phyloP scores from a whole-genome alignment of 1,284 basidiomycete genomes.

The Microstroma glucosiphilum region DNA sequence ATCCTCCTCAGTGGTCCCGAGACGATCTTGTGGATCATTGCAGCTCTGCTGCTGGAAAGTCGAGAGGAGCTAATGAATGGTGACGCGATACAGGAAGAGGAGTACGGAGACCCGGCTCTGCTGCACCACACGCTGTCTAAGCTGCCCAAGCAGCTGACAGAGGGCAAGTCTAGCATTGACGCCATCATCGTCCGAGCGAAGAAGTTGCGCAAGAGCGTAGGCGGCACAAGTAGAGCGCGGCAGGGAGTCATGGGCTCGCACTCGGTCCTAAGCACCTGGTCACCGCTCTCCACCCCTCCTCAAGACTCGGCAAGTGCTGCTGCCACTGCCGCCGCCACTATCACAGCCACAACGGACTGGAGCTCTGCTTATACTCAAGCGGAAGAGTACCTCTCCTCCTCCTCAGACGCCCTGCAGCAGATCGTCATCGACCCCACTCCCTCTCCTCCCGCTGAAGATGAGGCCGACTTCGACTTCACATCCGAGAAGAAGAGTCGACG shows the following conservation, averaged over 20 bases:
- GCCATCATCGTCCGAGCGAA: background rate
- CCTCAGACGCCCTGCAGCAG: background rate
- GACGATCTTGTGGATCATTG: conserved; percentile 70
- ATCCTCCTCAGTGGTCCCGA: conserved; percentile 75
- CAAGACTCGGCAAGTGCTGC: background rate
- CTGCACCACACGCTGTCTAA: conserved; percentile 26
- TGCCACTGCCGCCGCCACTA: no score
- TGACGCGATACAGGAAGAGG: conserved; percentile 14
- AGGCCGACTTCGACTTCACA: background rate
- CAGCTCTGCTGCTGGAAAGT: conserved; percentile 60
- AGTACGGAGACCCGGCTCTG: conserved; percentile 27
- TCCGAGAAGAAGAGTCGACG: background rate
- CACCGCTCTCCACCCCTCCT: background rate
- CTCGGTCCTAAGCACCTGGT: conserved; percentile 11
- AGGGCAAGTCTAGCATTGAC: background rate
- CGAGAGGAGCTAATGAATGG: conserved; percentile 14
- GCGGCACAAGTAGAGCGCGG: background rate
- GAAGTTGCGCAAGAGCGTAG: background rate
- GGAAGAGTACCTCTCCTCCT: background rate
- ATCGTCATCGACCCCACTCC: background rate
- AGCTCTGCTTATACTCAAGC: background rate
- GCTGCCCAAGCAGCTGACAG: conserved; percentile 15
- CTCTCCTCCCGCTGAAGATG: background rate
- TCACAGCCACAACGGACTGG: background rate
- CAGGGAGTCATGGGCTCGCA: conserved; percentile 9